Percentiles rank a stretch among this genome's conserved stretches.
Evolutionary conservation across 768 basidiomycete species (phyloP).

Genomic region (Kwoniella botswanensis): DNA sequence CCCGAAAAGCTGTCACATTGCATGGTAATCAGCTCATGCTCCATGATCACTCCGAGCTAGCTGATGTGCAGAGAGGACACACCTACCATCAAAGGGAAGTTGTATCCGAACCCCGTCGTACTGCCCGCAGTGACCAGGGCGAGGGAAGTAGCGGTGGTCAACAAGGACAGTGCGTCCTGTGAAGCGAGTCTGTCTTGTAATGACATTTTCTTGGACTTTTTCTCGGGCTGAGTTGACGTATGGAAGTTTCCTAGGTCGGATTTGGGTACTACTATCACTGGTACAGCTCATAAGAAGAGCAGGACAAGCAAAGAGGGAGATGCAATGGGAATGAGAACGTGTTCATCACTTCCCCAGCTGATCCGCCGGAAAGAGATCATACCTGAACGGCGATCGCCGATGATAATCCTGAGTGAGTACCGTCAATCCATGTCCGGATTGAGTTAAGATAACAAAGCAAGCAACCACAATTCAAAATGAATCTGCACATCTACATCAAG

Average conservation of each 20-base stretch:
- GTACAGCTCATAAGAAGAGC: background rate
- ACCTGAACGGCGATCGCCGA: background rate
- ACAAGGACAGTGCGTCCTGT: slow-evolving; percentile 41
- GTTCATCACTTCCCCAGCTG: background rate
- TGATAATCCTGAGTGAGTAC: background rate
- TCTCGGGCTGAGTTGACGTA: too few species aligned
- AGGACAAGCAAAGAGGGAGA: background rate
- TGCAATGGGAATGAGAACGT: background rate
- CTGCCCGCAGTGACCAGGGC: slow-evolving; percentile 35
- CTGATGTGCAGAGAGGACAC: background rate
- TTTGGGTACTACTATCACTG: background rate
- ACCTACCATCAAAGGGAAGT: slow-evolving; percentile 49
- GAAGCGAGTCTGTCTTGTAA: slow-evolving; percentile 45
- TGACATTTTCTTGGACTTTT: slow-evolving; percentile 30
- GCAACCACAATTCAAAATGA: background rate
- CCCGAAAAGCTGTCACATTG: slow-evolving; percentile 40
- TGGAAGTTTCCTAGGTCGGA: too few species aligned
- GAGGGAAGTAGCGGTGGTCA: slow-evolving; percentile 36
- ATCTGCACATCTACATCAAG: too few species aligned
- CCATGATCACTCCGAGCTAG: slow-evolving; percentile 7
- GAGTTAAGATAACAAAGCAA: background rate
- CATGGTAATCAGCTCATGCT: background rate
- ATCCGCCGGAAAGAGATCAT: background rate
- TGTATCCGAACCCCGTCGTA: slow-evolving; percentile 35
- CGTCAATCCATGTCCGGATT: background rate